phyloP scores from a whole-genome alignment of 139 green algal genomes.

The Tetraselmis striata region DNA sequence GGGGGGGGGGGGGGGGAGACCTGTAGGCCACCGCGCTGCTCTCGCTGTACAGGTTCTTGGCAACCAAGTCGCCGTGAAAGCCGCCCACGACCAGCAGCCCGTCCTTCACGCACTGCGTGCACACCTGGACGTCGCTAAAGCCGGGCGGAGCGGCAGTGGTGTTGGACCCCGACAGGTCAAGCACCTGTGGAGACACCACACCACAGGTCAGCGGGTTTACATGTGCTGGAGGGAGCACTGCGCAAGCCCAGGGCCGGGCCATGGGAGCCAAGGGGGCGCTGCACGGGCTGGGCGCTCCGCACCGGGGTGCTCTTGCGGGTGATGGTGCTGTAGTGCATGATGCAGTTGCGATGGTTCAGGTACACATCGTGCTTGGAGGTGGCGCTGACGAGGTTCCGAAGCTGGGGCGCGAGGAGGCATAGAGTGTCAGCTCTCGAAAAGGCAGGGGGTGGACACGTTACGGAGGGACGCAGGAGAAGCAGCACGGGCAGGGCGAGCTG shows the following conservation, averaged over 20 bases:
- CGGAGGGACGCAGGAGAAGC: not conserved
- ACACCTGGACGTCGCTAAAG: constrained; percentile 57
- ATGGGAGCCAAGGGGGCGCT: not conserved
- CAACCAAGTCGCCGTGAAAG: constrained; percentile 81
- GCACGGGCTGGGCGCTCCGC: too few species aligned
- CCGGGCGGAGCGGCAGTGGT: not conserved
- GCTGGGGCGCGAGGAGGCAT: constrained; percentile 15
- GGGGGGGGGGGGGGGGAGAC: too few species aligned
- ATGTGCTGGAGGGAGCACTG: too few species aligned
- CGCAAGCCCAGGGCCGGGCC: too few species aligned
- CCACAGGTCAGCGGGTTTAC: not conserved
- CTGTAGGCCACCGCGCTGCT: constrained; percentile 22
- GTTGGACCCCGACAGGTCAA: constrained; percentile 27
- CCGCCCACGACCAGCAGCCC: constrained; percentile 70
- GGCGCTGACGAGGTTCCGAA: constrained; percentile 86
- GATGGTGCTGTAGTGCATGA: constrained; percentile 67
- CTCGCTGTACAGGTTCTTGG: constrained; percentile 34
- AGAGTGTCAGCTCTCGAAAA: not conserved
- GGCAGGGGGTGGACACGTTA: not conserved
- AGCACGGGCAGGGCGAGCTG: not conserved
- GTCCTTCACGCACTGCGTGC: constrained; percentile 62
- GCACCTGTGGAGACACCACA: constrained; percentile 17
- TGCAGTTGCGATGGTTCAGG: constrained; percentile 59
- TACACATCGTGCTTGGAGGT: constrained; percentile 75
- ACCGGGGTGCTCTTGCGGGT: constrained; percentile 17